phyloP scores from a whole-genome alignment of 495 filamentous ascomycete genomes.

The Aspergillus saccharolyticus region DNA sequence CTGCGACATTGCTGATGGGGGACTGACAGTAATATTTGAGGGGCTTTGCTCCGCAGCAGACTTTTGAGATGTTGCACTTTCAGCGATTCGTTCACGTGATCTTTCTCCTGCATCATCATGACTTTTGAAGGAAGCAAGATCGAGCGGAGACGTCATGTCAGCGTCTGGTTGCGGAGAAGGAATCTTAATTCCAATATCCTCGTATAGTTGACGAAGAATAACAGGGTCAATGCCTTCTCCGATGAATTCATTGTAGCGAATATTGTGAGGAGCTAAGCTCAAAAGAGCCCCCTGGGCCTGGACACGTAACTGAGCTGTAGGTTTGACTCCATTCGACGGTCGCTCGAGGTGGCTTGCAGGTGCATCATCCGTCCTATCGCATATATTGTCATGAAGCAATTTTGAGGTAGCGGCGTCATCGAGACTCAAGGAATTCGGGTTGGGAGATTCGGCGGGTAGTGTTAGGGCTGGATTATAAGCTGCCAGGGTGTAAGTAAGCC shows the following conservation, averaged over 20 bases:
- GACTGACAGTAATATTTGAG: constrained; percentile 9
- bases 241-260: constrained; percentile 63
- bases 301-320: constrained; percentile 50
- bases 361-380: neutral
- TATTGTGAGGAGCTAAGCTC: constrained; percentile 56
- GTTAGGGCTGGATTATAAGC: constrained; percentile 42
- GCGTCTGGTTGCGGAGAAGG: constrained; percentile 10
- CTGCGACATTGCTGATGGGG: constrained; percentile 13
- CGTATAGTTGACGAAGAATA: constrained; percentile 59
- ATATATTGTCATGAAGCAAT: neutral
- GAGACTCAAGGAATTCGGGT: neutral
- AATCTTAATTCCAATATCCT: constrained; percentile 54
- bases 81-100: neutral
- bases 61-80: neutral
- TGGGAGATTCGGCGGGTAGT: constrained; percentile 18
- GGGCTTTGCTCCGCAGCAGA: neutral
- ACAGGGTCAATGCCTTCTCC: constrained; percentile 64
- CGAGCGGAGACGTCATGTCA: neutral
- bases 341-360: constrained; percentile 1
- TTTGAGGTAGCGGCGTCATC: neutral
- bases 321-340: constrained; percentile 9
- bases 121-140: neutral
- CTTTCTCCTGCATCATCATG: neutral
- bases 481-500: constrained; percentile 22
- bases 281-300: constrained; percentile 66